Percentiles rank a stretch among this genome's conserved stretches.
Conservation (phyloP, 2,329 filamentous ascomycete species). For the Cryphonectria carpinicola region DNA sequence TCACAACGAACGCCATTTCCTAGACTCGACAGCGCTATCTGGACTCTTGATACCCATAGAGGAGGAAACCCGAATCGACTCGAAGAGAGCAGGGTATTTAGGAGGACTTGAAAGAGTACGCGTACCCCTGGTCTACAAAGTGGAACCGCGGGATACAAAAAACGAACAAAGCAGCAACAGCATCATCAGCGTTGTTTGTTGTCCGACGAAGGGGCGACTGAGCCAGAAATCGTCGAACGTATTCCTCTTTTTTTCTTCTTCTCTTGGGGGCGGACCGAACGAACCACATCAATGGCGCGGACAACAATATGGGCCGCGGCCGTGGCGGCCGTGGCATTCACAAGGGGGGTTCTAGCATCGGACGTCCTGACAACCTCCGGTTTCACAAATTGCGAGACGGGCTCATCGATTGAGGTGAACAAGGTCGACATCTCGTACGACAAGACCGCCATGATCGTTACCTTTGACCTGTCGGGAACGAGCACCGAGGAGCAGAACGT, state of each 20-base stretch:
- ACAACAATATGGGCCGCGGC: slow-evolving; percentile 33
- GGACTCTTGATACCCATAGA: slow-evolving; percentile 29
- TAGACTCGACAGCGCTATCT: slow-evolving; percentile 17
- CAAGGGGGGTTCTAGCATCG: slow-evolving; percentile 59
- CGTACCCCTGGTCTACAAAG: slow-evolving; percentile 10
- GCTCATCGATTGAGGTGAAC: slow-evolving; percentile 68
- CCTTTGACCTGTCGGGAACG: slow-evolving; percentile 80
- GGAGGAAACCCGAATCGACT: slow-evolving; percentile 23
- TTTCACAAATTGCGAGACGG: slow-evolving; percentile 72
- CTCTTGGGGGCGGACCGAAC: not conserved
- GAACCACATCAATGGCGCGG: slow-evolving; percentile 32
- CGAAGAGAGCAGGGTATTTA: slow-evolving; percentile 17
- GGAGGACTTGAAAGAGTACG: slow-evolving; percentile 23
- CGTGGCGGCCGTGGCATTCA: slow-evolving; percentile 43
- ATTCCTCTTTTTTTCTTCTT: not conserved
- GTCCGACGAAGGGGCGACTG: slow-evolving; percentile 15
- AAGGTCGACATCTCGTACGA: slow-evolving; percentile 80
- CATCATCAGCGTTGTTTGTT: not conserved
- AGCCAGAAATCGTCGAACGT: not conserved
- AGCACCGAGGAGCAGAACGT: slow-evolving; percentile 79
- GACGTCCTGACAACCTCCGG: slow-evolving; percentile 81
- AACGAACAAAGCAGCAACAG: slow-evolving; percentile 7
- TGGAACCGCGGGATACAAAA: slow-evolving; percentile 10
- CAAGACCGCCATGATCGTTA: slow-evolving; percentile 70
- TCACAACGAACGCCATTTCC: slow-evolving; percentile 24